Evolutionary conservation across 768 basidiomycete species (phyloP), one percentile per base, ranked within the genome.

Genomic region (Neoboletus brunneissimus): DNA sequence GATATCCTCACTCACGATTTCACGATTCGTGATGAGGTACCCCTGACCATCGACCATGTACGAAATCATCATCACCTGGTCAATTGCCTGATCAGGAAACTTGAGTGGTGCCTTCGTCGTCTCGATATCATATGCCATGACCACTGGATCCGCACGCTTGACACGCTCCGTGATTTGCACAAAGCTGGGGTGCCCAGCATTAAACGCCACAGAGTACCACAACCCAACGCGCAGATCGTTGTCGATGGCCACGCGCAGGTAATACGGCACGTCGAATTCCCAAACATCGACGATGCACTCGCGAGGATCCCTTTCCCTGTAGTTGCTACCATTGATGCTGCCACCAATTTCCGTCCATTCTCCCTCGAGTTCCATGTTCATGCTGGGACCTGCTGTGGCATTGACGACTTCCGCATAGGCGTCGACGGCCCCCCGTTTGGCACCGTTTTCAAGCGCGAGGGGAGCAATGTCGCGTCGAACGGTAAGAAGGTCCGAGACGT

Each of bases 51-150:
- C 97, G 18, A 99, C 79, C 95, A 99, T 98, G 74, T 98, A 99
- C 43, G 97, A 99, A 60, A 99, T 98, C 97, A 99, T 99, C 96
- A 99, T 99, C 65, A 99, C 94, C 70, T 98, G 95, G 76, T 98
- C 97, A 25, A 92, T 87, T 8, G 85, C 83, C 63, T 94, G 89
- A 75, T 98, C 97, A 1, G 97, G 96, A 68, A 98, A 98, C 73
- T 98, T 98, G 65, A 98, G 84, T n/a, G 97, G 96, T n/a, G 92
- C 89, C 75, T 99, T 99, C 2, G 95, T 96, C 18, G 93, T 95
- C 73, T 99, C 97, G 68, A 99, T 99, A 85, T 98, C 97, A 71
- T 80, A 99, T 0, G 97, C 97, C 92, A 99, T 89, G 51, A 99
- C 94, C 42, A 99, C 94, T 0, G 97, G 97, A 67, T 99, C 97